phyloP scores from a whole-genome alignment of 176 grass and related monocot genomes.

The Bothriochloa decipiens region DNA sequence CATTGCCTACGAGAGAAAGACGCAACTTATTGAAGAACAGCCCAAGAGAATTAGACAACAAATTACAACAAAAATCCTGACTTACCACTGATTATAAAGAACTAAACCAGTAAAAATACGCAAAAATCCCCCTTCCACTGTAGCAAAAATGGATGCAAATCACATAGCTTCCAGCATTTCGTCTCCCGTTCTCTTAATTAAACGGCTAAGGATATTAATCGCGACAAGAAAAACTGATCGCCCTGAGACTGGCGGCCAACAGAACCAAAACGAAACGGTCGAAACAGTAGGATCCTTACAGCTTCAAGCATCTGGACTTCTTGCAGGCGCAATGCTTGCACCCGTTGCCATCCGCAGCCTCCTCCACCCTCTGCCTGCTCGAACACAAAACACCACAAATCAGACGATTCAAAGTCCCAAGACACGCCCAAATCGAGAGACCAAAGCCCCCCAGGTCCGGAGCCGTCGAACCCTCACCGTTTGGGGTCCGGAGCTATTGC shows the following conservation, averaged over 20 bases:
- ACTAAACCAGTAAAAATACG: neutral
- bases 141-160: slow-evolving; percentile 24
- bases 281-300: slow-evolving; percentile 45
- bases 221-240: neutral
- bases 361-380: slow-evolving; percentile 63
- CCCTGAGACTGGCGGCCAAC: neutral
- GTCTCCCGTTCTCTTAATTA: neutral
- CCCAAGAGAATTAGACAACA: neutral
- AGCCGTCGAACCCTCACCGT: slow-evolving; percentile 38
- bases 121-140: neutral
- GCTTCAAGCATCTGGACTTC: slow-evolving; percentile 75
- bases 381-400: slow-evolving; percentile 29
- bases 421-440: neutral
- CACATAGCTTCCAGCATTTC: slow-evolving; percentile 25
- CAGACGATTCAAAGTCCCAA: neutral
- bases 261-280: slow-evolving; percentile 6
- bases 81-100: neutral
- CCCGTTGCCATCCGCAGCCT: slow-evolving; percentile 54
- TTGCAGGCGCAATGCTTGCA: slow-evolving; percentile 79
- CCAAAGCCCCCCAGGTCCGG: neutral
- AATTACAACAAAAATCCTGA: neutral
- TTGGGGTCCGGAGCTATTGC: slow-evolving; percentile 48
- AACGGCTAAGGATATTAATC: neutral
- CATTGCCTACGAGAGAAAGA: neutral
- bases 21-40: neutral